Evolutionary conservation across 2,329 filamentous ascomycete genomes (phyloP).

Genomic region (Arthrobotrys pseudoclavata): DNA sequence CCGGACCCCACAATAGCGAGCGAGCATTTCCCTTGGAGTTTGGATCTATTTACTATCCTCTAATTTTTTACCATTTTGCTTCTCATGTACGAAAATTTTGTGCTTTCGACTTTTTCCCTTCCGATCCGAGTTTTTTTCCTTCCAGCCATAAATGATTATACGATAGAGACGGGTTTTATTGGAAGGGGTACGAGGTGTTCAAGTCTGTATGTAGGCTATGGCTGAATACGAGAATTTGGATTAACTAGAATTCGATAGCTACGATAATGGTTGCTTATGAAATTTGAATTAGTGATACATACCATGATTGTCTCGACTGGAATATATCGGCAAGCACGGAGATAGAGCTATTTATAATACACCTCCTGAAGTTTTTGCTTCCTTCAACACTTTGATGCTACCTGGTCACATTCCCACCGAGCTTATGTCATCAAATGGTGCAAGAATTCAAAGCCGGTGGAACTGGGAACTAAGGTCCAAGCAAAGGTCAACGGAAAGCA

Average conservation of each 20-base stretch:
- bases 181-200: background rate
- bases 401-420: slow-evolving; percentile 1
- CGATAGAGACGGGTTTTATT: slow-evolving; percentile 20
- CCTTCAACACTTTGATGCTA: background rate
- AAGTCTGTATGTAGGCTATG: slow-evolving; percentile 16
- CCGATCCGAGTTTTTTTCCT: background rate
- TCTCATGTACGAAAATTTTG: slow-evolving; percentile 33
- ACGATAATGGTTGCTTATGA: slow-evolving; percentile 6
- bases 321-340: background rate
- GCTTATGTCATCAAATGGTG: slow-evolving; percentile 33
- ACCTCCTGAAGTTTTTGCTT: background rate
- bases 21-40: slow-evolving; percentile 36
- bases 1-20: slow-evolving; percentile 18
- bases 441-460: slow-evolving; percentile 7
- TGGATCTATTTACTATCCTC: slow-evolving; percentile 26
- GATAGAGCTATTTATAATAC: slow-evolving; percentile 2
- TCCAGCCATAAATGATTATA: slow-evolving; percentile 7
- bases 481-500: background rate
- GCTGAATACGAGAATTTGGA: slow-evolving; percentile 24
- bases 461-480: background rate
- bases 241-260: background rate
- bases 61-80: slow-evolving; percentile 4
- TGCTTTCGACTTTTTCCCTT: background rate
- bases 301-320: background rate
- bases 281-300: slow-evolving; percentile 1